Percentiles rank a stretch among this genome's conserved stretches.
Evolutionary conservation across 2,329 filamentous ascomycete species (phyloP).

Genomic region (Sarocladiaceae sp.): DNA sequence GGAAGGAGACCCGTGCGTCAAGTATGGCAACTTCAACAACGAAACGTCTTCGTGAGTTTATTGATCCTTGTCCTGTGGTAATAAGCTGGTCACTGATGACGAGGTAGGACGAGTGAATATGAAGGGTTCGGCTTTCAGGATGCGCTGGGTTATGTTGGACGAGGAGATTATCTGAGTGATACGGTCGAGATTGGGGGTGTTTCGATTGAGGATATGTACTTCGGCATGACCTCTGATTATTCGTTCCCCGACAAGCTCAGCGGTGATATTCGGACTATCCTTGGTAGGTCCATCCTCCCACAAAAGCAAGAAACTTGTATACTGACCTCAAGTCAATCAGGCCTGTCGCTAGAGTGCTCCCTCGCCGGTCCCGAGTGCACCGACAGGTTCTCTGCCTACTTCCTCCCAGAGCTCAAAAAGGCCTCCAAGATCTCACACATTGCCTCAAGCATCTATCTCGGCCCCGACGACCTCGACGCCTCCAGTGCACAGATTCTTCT

Average conservation of each 20-base stretch:
- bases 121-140: neutral
- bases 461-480: neutral
- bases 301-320: neutral
- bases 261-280: neutral
- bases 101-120: neutral
- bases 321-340: neutral
- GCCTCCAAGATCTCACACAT: neutral
- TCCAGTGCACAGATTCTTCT: neutral
- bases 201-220: neutral
- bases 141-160: neutral
- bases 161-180: slow-evolving; percentile 1
- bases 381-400: slow-evolving; percentile 14
- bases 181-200: slow-evolving; percentile 1
- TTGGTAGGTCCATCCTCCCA: neutral
- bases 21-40: slow-evolving; percentile 4
- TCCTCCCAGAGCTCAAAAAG: neutral
- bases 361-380: slow-evolving; percentile 13
- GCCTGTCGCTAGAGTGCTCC: neutral
- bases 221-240: neutral
- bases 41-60: neutral
- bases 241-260: neutral
- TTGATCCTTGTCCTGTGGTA: neutral
- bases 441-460: slow-evolving; percentile 6
- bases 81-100: neutral
- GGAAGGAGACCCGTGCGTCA: neutral